Evolutionary conservation across 2,329 filamentous ascomycete genomes (phyloP).

Genomic region (Madurella mycetomatis): DNA sequence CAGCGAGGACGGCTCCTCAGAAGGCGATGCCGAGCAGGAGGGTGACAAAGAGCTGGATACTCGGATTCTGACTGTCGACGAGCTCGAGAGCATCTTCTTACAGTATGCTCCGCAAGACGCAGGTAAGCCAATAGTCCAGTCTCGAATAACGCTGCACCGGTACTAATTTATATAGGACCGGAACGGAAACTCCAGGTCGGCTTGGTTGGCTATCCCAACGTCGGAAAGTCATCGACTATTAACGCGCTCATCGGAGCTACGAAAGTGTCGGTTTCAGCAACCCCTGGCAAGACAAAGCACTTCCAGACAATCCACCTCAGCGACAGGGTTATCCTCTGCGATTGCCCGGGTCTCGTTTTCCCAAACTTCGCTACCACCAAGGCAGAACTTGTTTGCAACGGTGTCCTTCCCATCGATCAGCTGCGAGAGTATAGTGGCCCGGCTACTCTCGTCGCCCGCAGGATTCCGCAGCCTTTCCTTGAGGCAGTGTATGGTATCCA

Average conservation of each 20-base stretch:
- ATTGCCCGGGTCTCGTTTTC: conserved; percentile 98
- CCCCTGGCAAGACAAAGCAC: conserved; percentile 97
- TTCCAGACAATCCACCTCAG: conserved; percentile 97
- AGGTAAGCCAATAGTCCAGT: conserved; percentile 37
- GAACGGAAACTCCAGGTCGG: conserved; percentile 78
- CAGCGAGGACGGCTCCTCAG: conserved; percentile 23
- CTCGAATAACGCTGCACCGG: background rate
- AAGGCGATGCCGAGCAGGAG: conserved; percentile 32
- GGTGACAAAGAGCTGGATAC: conserved; percentile 55
- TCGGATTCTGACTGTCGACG: conserved; percentile 84
- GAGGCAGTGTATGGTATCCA: conserved; percentile 93
- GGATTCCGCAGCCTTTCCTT: conserved; percentile 82
- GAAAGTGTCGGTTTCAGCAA: conserved; percentile 96
- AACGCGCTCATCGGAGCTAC: conserved; percentile 98
- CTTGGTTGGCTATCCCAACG: conserved; percentile 95
- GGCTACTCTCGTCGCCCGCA: conserved; percentile 71
- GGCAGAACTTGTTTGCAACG: conserved; percentile 91
- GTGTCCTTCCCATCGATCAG: conserved; percentile 93
- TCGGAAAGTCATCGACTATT: conserved; percentile 98
- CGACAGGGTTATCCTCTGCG: conserved; percentile 83
- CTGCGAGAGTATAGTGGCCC: conserved; percentile 89
- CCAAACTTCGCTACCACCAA: conserved; percentile 97
- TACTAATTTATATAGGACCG: conserved; percentile 32
- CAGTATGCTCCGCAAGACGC: conserved; percentile 56
- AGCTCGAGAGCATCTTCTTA: conserved; percentile 85